Percentiles rank a stretch among this genome's conserved stretches.
phyloP scores from a whole-genome alignment of 1,284 basidiomycete species.

The Heliocybe sulcata region DNA sequence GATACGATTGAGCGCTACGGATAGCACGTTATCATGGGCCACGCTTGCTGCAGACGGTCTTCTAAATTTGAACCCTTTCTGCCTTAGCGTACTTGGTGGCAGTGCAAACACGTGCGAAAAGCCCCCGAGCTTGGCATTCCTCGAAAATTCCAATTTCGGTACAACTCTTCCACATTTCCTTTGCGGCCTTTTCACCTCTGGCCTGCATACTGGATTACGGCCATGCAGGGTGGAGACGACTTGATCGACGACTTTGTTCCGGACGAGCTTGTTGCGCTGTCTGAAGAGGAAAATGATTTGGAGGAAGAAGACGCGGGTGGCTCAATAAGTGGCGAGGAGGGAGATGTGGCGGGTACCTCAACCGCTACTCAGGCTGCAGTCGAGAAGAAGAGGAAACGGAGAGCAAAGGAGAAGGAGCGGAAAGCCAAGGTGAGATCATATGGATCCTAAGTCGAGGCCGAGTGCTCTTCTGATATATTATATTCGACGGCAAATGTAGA shows the following conservation, averaged over 20 bases:
- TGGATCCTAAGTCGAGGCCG: slow-evolving; percentile 10
- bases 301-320: slow-evolving; percentile 32
- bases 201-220: no score
- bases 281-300: slow-evolving; percentile 43
- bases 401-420: slow-evolving; percentile 62
- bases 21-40: not conserved
- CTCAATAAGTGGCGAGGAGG: slow-evolving; percentile 39
- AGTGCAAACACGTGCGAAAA: not conserved
- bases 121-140: not conserved
- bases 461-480: slow-evolving; percentile 8
- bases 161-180: not conserved
- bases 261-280: slow-evolving; percentile 60
- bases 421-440: slow-evolving; percentile 47
- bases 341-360: slow-evolving; percentile 22
- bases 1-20: not conserved
- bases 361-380: slow-evolving; percentile 16
- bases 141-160: not conserved
- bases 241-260: slow-evolving; percentile 74
- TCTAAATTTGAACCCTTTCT: not conserved
- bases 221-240: slow-evolving; percentile 40
- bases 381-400: slow-evolving; percentile 63
- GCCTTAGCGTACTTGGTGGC: not conserved
- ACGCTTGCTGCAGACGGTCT: not conserved
- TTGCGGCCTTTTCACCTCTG: not conserved
- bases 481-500: slow-evolving; percentile 31